These are phyloP conservation scores for Fusarium paranaense DNA, from an alignment of 2,329 filamentous ascomycete species.

Conservation along the genomic window DNA sequence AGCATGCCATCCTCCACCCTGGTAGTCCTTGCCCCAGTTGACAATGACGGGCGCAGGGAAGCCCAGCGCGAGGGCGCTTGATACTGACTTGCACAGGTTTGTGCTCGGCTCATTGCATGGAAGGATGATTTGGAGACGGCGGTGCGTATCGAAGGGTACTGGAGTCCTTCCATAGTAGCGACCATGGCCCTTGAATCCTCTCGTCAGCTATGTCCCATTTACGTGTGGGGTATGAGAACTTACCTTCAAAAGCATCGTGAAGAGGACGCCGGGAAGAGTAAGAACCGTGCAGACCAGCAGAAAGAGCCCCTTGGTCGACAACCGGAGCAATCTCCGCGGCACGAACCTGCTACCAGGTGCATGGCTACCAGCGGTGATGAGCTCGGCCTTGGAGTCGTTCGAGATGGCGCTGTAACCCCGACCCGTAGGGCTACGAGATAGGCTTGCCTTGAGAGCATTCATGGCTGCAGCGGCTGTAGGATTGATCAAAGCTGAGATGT, in stretches of 20 bases:
- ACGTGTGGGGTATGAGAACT: no score
- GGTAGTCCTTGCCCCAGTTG: constrained; percentile 41
- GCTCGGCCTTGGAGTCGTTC: not conserved
- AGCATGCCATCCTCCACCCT: constrained; percentile 18
- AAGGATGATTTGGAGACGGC: constrained; percentile 30
- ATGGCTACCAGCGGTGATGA: not conserved
- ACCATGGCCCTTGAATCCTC: not conserved
- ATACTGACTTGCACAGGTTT: constrained; percentile 42
- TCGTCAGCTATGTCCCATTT: not conserved
- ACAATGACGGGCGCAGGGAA: constrained; percentile 45
- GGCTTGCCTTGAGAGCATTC: not conserved
- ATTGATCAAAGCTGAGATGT: not conserved
- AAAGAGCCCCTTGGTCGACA: not conserved
- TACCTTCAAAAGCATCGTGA: not conserved
- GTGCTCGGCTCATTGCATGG: constrained; percentile 36
- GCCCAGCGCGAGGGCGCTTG: constrained; percentile 37
- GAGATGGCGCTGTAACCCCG: not conserved
- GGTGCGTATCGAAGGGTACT: constrained; percentile 1
- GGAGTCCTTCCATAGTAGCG: not conserved
- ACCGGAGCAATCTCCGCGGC: not conserved
- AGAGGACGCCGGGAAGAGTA: not conserved
- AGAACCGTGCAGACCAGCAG: not conserved
- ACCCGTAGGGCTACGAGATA: not conserved
- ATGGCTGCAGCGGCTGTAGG: not conserved
- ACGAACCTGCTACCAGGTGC: not conserved